phyloP scores from a whole-genome alignment of 352 stramenopile genomes.

The Sclerospora graminicola region DNA sequence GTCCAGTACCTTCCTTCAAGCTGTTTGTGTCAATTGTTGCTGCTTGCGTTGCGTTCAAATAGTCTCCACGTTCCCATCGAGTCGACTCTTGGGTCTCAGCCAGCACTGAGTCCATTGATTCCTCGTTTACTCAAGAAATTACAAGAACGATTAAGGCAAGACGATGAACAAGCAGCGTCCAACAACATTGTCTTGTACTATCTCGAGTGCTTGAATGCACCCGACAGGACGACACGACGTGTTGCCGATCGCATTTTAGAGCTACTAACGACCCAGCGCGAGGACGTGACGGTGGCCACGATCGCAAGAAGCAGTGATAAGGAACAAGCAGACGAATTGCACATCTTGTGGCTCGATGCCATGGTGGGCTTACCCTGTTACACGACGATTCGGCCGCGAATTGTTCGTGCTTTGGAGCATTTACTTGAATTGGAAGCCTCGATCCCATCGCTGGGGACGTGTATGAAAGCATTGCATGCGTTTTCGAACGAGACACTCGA shows the following conservation, averaged over 20 bases:
- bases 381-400: slow-evolving; percentile 31
- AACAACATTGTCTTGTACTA: slow-evolving; percentile 60
- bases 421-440: slow-evolving; percentile 67
- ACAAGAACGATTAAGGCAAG: slow-evolving; percentile 36
- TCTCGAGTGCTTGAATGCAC: slow-evolving; percentile 53
- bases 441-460: slow-evolving; percentile 48
- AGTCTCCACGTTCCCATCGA: not conserved
- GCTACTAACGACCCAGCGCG: slow-evolving; percentile 28
- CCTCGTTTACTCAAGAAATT: slow-evolving; percentile 46
- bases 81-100: too few species aligned
- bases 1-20: slow-evolving; percentile 69
- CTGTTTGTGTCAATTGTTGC: slow-evolving; percentile 68
- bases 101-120: slow-evolving; percentile 34
- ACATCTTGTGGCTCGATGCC: slow-evolving; percentile 60
- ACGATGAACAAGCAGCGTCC: slow-evolving; percentile 23
- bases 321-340: slow-evolving; percentile 14
- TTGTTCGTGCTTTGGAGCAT: slow-evolving; percentile 59
- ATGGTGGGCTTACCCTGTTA: slow-evolving; percentile 65
- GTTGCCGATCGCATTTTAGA: slow-evolving; percentile 59
- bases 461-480: slow-evolving; percentile 52
- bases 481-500: slow-evolving; percentile 47
- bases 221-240: slow-evolving; percentile 34
- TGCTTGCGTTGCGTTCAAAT: slow-evolving; percentile 37
- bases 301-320: too few species aligned
- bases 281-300: too few species aligned